These are phyloP conservation scores for Gymnopilus junonius DNA, from an alignment of 768 basidiomycete species.

Conservation along the genomic window DNA sequence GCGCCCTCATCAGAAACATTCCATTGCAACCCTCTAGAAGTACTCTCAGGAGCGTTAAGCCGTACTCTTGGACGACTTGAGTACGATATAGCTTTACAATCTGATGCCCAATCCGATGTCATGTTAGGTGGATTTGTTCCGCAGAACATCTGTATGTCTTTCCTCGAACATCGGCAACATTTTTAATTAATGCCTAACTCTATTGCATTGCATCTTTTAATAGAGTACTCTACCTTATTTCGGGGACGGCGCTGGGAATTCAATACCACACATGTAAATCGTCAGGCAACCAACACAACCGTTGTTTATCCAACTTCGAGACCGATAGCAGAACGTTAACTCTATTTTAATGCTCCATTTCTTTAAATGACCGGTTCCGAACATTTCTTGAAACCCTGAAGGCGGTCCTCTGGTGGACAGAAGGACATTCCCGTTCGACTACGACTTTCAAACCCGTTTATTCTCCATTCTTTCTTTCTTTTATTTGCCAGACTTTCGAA, in stretches of 20 bases:
- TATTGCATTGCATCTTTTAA: not conserved
- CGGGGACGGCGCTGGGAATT: not conserved
- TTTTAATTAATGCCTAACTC: not conserved
- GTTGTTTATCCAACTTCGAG: slow-evolving; percentile 18
- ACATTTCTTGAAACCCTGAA: not conserved
- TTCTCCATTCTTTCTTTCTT: not conserved
- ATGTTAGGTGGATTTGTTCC: not conserved
- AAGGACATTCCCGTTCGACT: slow-evolving; percentile 5
- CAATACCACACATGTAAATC: slow-evolving; percentile 5
- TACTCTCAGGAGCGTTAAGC: too few species aligned
- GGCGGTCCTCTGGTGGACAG: slow-evolving; percentile 6
- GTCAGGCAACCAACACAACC: slow-evolving; percentile 24
- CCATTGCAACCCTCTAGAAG: too few species aligned
- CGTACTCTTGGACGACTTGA: not conserved
- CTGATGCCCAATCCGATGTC: not conserved
- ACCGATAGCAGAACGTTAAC: slow-evolving; percentile 16
- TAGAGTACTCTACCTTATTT: not conserved
- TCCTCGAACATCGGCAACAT: not conserved
- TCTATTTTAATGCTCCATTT: slow-evolving; percentile 6
- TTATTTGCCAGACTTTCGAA: not conserved
- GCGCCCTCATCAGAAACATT: slow-evolving; percentile 4
- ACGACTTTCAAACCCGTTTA: not conserved
- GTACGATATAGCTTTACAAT: not conserved
- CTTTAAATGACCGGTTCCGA: slow-evolving; percentile 16
- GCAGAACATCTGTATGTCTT: not conserved